Evolutionary conservation across 768 basidiomycete species (phyloP).

Genomic region (Solioccasus polychromus): DNA sequence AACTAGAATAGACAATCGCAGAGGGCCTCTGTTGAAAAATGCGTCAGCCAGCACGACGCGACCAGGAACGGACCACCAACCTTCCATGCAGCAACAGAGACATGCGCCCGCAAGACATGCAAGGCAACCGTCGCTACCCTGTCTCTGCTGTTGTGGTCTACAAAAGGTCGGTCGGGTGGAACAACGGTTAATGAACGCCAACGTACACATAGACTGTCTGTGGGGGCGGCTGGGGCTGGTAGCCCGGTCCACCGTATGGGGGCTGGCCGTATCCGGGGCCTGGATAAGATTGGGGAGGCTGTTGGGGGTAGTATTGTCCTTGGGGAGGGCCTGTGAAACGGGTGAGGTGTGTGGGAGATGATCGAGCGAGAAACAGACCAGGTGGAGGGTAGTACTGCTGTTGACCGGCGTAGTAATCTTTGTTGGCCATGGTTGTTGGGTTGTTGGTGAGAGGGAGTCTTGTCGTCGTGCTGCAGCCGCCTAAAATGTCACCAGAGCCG

Average conservation of each 20-base stretch:
- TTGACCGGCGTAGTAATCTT: conserved; percentile 65
- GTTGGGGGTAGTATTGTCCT: conserved; percentile 71
- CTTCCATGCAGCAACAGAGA: conserved; percentile 52
- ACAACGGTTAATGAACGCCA: background rate
- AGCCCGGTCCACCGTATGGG: conserved; percentile 28
- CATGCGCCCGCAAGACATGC: conserved; percentile 49
- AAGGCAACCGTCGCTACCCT: conserved; percentile 36
- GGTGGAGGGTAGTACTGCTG: conserved; percentile 57
- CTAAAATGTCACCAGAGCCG: conserved; percentile 24
- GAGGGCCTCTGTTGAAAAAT: conserved; percentile 52
- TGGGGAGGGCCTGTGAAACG: conserved; percentile 51
- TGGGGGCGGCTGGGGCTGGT: conserved; percentile 67
- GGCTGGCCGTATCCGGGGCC: conserved; percentile 41
- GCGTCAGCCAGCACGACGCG: conserved; percentile 23
- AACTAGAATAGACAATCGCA: conserved; percentile 67
- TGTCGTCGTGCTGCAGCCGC: conserved; percentile 13
- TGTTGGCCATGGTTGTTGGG: conserved; percentile 57
- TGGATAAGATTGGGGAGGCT: conserved; percentile 70
- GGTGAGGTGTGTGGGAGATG: conserved; percentile 19
- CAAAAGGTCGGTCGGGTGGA: conserved; percentile 2
- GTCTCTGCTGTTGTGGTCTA: conserved; percentile 43
- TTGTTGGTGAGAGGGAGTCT: conserved; percentile 14
- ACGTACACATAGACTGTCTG: conserved; percentile 82
- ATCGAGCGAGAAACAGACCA: conserved; percentile 35
- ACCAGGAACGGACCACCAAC: conserved; percentile 29